Conservation (phyloP, 2,329 filamentous ascomycete species). For the Didymella glomerata region DNA sequence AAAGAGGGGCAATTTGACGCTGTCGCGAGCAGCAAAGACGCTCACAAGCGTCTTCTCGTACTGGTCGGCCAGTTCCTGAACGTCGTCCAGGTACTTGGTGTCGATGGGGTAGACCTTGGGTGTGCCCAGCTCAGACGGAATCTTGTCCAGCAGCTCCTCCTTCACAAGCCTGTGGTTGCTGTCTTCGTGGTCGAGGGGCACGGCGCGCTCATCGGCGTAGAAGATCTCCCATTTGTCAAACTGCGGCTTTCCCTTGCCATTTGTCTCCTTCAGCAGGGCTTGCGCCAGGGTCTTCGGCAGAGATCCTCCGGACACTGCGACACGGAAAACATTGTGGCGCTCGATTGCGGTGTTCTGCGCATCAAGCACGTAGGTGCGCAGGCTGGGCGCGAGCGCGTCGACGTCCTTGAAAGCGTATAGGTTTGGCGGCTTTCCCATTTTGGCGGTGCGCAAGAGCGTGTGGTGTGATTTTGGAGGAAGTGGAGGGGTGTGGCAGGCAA, state of each 20-base stretch:
- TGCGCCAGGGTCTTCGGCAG: constrained; percentile 87
- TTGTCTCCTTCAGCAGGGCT: constrained; percentile 72
- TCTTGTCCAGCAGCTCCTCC: constrained; percentile 85
- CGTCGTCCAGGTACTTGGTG: constrained; percentile 71
- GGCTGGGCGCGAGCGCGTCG: constrained; percentile 74
- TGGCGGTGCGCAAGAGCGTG: constrained; percentile 24
- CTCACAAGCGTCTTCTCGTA: constrained; percentile 90
- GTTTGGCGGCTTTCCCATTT: constrained; percentile 58
- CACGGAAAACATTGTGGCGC: constrained; percentile 85
- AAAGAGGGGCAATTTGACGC: constrained; percentile 92
- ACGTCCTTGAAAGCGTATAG: constrained; percentile 82
- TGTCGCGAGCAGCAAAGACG: constrained; percentile 90
- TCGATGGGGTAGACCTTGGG: constrained; percentile 86
- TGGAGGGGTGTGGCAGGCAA: constrained; percentile 18
- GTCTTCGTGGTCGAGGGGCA: constrained; percentile 88
- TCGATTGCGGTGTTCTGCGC: constrained; percentile 80
- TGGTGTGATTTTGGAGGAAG: constrained; percentile 13
- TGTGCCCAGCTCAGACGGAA: constrained; percentile 70
- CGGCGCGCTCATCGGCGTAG: constrained; percentile 96
- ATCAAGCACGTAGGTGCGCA: constrained; percentile 83
- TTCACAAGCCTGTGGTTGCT: constrained; percentile 94
- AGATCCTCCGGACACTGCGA: constrained; percentile 92
- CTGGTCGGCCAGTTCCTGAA: constrained; percentile 89
- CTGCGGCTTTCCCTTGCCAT: constrained; percentile 69
- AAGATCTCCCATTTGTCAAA: constrained; percentile 97